These are phyloP conservation scores for Leccinum boreale DNA, from an alignment of 768 basidiomycete genomes.

Conservation along the genomic window DNA sequence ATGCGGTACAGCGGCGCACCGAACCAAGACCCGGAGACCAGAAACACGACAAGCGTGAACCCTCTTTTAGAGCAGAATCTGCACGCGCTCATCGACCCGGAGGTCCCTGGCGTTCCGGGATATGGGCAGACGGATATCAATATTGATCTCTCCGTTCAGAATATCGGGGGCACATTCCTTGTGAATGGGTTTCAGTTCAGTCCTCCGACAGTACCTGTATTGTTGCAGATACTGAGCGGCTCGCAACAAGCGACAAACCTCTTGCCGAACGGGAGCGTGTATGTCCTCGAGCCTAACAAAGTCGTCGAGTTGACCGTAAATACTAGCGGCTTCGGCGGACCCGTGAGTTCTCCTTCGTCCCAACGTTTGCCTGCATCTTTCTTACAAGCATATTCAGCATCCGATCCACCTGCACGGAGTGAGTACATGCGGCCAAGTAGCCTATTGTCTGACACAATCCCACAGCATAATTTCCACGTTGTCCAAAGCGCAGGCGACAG, in stretches of 20 bases:
- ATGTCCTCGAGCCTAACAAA: constrained; percentile 23
- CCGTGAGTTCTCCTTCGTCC: constrained; percentile 19
- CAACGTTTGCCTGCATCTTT: not conserved
- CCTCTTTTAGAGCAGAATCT: constrained; percentile 33
- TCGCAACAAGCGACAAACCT: constrained; percentile 29
- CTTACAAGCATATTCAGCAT: constrained; percentile 17
- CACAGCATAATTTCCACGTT: constrained; percentile 35
- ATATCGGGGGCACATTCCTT: constrained; percentile 6
- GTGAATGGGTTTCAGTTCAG: constrained; percentile 14
- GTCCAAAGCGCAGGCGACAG: constrained; percentile 29
- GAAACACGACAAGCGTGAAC: constrained; percentile 18
- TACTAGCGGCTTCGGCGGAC: constrained; percentile 5
- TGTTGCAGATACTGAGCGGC: constrained; percentile 46
- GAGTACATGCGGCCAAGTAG: not conserved
- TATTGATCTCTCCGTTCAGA: constrained; percentile 21
- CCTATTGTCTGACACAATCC: not conserved
- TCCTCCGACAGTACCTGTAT: constrained; percentile 37
- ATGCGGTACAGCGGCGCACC: constrained; percentile 47
- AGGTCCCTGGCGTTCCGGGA: constrained; percentile 36
- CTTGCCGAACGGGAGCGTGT: constrained; percentile 24
- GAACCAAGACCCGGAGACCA: constrained; percentile 37
- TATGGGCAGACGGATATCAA: constrained; percentile 41
- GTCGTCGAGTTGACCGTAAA: constrained; percentile 28
- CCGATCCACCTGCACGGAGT: constrained; percentile 31
- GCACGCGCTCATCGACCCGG: constrained; percentile 24